Percentiles rank a stretch among this genome's conserved stretches.
Conservation (phyloP, 768 basidiomycete species). For the Lactarius sp. region DNA sequence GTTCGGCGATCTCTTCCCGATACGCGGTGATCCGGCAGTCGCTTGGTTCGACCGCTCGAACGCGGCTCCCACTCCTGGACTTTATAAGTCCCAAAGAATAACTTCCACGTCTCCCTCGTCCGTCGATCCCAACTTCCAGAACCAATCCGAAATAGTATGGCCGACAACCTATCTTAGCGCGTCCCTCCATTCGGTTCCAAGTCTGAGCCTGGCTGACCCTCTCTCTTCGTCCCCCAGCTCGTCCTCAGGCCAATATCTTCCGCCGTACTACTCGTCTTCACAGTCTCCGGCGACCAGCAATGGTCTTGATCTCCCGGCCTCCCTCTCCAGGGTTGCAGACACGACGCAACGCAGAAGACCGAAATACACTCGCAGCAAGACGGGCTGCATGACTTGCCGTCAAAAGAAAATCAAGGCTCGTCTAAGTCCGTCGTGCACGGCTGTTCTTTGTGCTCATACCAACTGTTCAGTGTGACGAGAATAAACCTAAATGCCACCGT, state of each 20-base stretch:
- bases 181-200: conserved; percentile 21
- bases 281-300: conserved; percentile 40
- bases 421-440: conserved; percentile 6
- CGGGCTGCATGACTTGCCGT: conserved; percentile 90
- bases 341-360: conserved; percentile 69
- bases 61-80: conserved; percentile 25
- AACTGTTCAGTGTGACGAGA: conserved; percentile 74
- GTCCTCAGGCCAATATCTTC: conserved; percentile 29
- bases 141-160: conserved; percentile 30
- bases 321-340: conserved; percentile 43
- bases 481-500: conserved; percentile 80
- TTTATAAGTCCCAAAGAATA: conserved; percentile 31
- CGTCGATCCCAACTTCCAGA: conserved; percentile 30
- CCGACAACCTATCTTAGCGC: conserved; percentile 35
- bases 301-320: conserved; percentile 35
- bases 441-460: neutral
- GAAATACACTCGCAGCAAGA: conserved; percentile 93
- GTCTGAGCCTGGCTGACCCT: conserved; percentile 3
- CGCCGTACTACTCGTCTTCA: conserved; percentile 32
- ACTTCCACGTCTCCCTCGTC: conserved; percentile 27
- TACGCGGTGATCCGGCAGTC: conserved; percentile 37
- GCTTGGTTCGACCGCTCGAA: conserved; percentile 28
- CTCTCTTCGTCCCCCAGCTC: conserved; percentile 25
- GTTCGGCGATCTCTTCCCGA: conserved; percentile 32
- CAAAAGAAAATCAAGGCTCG: conserved; percentile 91